A percentile compares a stretch with the other conserved stretches of the same genome.
phyloP scores from a whole-genome alignment of 2,329 filamentous ascomycete genomes.

The Leptographium wingfieldii region DNA sequence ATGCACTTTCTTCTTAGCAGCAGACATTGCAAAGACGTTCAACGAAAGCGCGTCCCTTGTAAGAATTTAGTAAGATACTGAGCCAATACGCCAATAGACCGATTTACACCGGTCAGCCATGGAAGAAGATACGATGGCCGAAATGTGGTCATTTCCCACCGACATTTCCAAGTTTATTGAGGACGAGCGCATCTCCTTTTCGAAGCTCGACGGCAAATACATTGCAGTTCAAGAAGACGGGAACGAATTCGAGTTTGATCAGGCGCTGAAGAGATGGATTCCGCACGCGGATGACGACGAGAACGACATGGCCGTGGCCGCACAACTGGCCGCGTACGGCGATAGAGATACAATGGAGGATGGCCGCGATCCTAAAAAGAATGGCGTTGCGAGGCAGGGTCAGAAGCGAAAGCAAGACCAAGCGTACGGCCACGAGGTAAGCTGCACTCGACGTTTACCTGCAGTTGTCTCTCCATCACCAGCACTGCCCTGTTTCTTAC shows the following conservation, averaged over 20 bases:
- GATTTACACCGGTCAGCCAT: neutral
- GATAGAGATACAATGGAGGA: neutral
- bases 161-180: conserved; percentile 57
- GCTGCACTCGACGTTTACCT: conserved; percentile 16
- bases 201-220: conserved; percentile 69
- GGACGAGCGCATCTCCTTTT: conserved; percentile 78
- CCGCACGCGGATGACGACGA: conserved; percentile 28
- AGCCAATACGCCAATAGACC: neutral
- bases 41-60: neutral
- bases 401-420: conserved; percentile 30
- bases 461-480: neutral
- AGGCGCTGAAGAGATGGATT: conserved; percentile 60
- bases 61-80: neutral
- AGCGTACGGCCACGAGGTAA: conserved; percentile 29
- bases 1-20: neutral
- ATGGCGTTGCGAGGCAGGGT: conserved; percentile 13
- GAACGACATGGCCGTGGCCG: conserved; percentile 13
- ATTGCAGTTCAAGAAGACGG: conserved; percentile 76
- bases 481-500: neutral
- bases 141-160: conserved; percentile 37
- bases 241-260: conserved; percentile 73
- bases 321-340: neutral
- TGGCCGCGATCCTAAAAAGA: neutral
- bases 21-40: neutral
- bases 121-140: conserved; percentile 12